Evolutionary conservation across 1,139 yeast genomes (phyloP).

Genomic region (Hyphopichia wangnamkhiaoensis): DNA sequence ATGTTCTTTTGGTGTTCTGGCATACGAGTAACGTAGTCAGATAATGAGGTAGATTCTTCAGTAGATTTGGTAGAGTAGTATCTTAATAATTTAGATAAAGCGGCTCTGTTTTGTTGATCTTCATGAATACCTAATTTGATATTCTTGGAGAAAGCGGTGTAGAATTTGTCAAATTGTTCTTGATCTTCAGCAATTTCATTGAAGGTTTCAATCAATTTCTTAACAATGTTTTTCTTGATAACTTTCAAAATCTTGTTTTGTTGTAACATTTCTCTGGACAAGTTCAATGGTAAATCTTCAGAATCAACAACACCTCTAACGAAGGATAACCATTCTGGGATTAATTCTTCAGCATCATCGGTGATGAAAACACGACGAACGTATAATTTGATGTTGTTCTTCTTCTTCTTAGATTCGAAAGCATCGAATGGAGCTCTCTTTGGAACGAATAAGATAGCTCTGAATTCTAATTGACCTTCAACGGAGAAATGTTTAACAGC

Average conservation of each 20-base stretch:
- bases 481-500: conserved; percentile 99
- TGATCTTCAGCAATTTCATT: conserved; percentile 98
- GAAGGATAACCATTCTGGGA: conserved; percentile 98
- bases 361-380: conserved; percentile 99
- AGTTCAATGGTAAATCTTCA: conserved; percentile 99
- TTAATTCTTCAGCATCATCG: conserved; percentile 98
- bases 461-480: conserved; percentile 99
- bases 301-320: conserved; percentile 99
- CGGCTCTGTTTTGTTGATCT: conserved; percentile 95
- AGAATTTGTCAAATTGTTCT: conserved; percentile 98
- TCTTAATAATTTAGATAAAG: conserved; percentile 95
- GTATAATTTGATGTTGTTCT: conserved; percentile 97
- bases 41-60: conserved; percentile 91
- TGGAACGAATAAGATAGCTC: conserved; percentile 96
- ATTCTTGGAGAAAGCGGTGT: conserved; percentile 98
- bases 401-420: conserved; percentile 98
- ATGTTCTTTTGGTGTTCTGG: conserved; percentile 99
- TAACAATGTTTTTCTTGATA: conserved; percentile 97
- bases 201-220: conserved; percentile 98
- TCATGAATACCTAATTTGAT: conserved; percentile 98
- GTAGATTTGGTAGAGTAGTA: conserved; percentile 94
- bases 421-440: conserved; percentile 99
- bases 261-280: conserved; percentile 99
- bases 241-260: conserved; percentile 99
- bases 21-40: conserved; percentile 99